Evolutionary conservation across 2,329 filamentous ascomycete genomes (phyloP).

Genomic region (Massarina eburnea): DNA sequence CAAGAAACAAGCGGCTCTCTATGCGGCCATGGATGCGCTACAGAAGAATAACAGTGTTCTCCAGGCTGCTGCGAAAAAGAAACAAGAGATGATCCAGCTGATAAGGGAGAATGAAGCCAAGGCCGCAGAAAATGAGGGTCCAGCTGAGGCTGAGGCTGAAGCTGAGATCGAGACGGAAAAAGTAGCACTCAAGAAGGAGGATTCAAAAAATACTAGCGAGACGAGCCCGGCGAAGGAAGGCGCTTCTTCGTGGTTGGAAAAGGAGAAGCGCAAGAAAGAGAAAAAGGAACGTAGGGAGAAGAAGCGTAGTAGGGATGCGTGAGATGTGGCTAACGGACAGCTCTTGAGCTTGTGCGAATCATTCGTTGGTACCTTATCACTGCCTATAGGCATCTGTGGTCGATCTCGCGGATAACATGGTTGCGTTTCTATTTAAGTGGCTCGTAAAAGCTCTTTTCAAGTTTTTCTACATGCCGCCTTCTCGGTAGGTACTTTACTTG

Average conservation of each 20-base stretch:
- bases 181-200: neutral
- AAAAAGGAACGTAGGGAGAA: slow-evolving; percentile 7
- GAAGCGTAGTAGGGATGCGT: too few relatives aligned
- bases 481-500: too few relatives aligned
- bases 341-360: neutral
- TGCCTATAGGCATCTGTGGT: too few relatives aligned
- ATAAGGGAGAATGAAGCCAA: slow-evolving; percentile 18
- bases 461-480: too few relatives aligned
- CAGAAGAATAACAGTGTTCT: slow-evolving; percentile 41
- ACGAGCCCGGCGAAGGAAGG: neutral
- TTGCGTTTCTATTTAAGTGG: too few relatives aligned
- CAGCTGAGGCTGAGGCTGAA: neutral
- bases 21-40: slow-evolving; percentile 66
- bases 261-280: slow-evolving; percentile 10
- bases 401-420: too few relatives aligned
- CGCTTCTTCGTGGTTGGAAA: slow-evolving; percentile 5
- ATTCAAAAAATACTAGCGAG: neutral
- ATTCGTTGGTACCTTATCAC: too few relatives aligned
- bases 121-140: slow-evolving; percentile 8
- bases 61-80: slow-evolving; percentile 20
- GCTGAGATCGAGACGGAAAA: neutral
- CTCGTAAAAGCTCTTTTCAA: too few relatives aligned
- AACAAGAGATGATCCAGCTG: slow-evolving; percentile 21
- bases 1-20: slow-evolving; percentile 70
- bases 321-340: neutral